phyloP scores from a whole-genome alignment of 495 filamentous ascomycete species.

The Astrothelium subdiscretum region DNA sequence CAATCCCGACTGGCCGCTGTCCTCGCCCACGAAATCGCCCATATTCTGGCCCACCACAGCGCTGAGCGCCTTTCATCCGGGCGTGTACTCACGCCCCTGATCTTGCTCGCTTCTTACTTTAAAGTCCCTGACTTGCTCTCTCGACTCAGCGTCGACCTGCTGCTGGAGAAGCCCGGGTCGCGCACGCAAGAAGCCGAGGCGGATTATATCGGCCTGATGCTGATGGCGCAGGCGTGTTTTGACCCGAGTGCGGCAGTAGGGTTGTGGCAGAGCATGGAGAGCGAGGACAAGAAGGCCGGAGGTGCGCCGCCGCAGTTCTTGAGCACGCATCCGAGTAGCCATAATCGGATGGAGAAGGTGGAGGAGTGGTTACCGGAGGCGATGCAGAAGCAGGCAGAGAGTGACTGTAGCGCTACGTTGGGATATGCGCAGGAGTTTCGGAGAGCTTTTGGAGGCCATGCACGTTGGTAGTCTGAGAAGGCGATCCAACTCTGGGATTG shows the following conservation, averaged over 20 bases:
- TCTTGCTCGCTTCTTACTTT: slow-evolving; percentile 39
- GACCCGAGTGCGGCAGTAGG: slow-evolving; percentile 60
- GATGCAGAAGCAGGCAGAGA: slow-evolving; percentile 8
- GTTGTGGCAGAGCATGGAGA: slow-evolving; percentile 71
- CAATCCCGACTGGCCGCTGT: slow-evolving; percentile 76
- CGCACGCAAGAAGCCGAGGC: slow-evolving; percentile 62
- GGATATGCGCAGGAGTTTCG: not conserved
- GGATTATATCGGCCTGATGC: slow-evolving; percentile 77
- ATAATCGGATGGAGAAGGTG: slow-evolving; percentile 60
- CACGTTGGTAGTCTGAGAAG: not conserved
- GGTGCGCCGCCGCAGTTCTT: slow-evolving; percentile 59
- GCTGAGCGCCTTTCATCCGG: slow-evolving; percentile 59
- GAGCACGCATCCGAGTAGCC: slow-evolving; percentile 75
- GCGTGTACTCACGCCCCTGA: slow-evolving; percentile 17
- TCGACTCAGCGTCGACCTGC: slow-evolving; percentile 43
- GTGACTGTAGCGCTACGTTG: not conserved
- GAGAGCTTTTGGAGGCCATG: not conserved
- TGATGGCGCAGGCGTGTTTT: slow-evolving; percentile 57
- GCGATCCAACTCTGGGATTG: too few relatives aligned
- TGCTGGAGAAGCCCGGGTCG: slow-evolving; percentile 57
- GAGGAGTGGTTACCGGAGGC: slow-evolving; percentile 40
- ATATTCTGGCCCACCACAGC: slow-evolving; percentile 70
- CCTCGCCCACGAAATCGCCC: slow-evolving; percentile 89
- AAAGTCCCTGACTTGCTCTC: slow-evolving; percentile 39
- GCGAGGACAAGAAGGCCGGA: slow-evolving; percentile 33